A percentile compares a stretch with the other conserved stretches of the same genome.
These are phyloP conservation scores for Cercospora zeina DNA, from an alignment of 2,329 filamentous ascomycete genomes.

Conservation along the genomic window DNA sequence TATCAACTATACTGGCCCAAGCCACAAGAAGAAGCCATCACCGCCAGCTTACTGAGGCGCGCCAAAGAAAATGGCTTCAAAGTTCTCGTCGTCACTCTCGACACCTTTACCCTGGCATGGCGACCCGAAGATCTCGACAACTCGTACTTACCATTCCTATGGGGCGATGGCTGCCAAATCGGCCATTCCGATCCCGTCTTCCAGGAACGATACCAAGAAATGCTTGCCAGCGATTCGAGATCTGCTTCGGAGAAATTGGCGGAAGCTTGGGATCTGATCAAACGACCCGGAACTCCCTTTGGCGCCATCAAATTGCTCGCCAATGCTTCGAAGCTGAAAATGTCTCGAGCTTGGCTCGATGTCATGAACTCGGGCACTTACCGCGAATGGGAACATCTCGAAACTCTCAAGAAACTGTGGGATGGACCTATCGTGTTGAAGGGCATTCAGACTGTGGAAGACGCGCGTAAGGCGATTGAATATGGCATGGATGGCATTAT, in stretches of 20 bases:
- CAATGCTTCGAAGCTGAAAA: slow-evolving; percentile 41
- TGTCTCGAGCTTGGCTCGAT: slow-evolving; percentile 42
- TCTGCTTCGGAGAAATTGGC: slow-evolving; percentile 38
- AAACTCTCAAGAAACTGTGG: slow-evolving; percentile 61
- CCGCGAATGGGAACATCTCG: slow-evolving; percentile 61
- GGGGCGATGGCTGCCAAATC: slow-evolving; percentile 55
- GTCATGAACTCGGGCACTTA: slow-evolving; percentile 39
- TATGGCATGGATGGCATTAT: slow-evolving; percentile 54
- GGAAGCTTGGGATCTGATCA: slow-evolving; percentile 43
- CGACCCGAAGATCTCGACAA: slow-evolving; percentile 51
- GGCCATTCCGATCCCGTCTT: slow-evolving; percentile 62
- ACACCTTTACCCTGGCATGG: slow-evolving; percentile 70
- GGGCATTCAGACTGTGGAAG: slow-evolving; percentile 56
- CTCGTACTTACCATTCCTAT: slow-evolving; percentile 28
- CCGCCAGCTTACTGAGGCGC: slow-evolving; percentile 61
- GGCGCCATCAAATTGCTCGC: slow-evolving; percentile 41
- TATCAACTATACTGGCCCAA: slow-evolving; percentile 63
- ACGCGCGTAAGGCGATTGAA: slow-evolving; percentile 50
- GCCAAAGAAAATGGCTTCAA: slow-evolving; percentile 64
- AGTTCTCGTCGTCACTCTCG: slow-evolving; percentile 70
- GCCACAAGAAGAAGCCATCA: slow-evolving; percentile 63
- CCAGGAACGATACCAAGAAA: slow-evolving; percentile 52
- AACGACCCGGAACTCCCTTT: slow-evolving; percentile 40
- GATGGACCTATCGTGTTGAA: slow-evolving; percentile 65
- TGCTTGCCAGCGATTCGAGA: slow-evolving; percentile 39